A percentile compares a stretch with the other conserved stretches of the same genome.
phyloP scores from a whole-genome alignment of 768 basidiomycete species.

The Mycena venus region DNA sequence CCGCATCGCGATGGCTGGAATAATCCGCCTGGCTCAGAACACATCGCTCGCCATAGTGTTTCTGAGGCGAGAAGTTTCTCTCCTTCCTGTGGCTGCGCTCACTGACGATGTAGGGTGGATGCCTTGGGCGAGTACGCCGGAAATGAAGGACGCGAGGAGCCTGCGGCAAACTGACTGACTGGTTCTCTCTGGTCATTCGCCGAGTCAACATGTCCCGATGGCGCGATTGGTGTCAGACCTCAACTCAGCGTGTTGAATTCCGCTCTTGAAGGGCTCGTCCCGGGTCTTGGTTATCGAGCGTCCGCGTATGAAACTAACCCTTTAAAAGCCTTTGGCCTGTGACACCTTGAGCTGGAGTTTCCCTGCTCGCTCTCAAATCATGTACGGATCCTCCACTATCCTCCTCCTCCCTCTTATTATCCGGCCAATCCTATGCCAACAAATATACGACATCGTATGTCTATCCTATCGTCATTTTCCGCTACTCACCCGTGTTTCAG shows the following conservation, averaged over 20 bases:
- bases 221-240: not conserved
- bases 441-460: constrained; percentile 68
- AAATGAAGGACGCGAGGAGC: not conserved
- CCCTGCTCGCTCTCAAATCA: not conserved
- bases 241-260: not conserved
- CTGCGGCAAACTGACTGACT: not conserved
- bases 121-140: not conserved
- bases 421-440: constrained; percentile 53
- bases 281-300: not conserved
- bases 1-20: not conserved
- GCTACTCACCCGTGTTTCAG: constrained; percentile 44
- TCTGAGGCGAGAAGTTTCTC: not conserved
- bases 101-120: not conserved
- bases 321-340: not conserved
- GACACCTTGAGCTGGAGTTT: not conserved
- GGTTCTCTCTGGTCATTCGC: not conserved
- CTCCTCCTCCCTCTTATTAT: not conserved
- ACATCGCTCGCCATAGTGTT: not conserved
- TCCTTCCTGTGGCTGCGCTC: not conserved
- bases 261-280: not conserved
- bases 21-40: not conserved
- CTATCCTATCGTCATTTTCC: not conserved
- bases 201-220: not conserved
- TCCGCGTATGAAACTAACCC: not conserved
- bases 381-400: not conserved